These are phyloP conservation scores for Blastobotrys attinorum DNA, from an alignment of 805 yeast species.

Conservation along the genomic window DNA sequence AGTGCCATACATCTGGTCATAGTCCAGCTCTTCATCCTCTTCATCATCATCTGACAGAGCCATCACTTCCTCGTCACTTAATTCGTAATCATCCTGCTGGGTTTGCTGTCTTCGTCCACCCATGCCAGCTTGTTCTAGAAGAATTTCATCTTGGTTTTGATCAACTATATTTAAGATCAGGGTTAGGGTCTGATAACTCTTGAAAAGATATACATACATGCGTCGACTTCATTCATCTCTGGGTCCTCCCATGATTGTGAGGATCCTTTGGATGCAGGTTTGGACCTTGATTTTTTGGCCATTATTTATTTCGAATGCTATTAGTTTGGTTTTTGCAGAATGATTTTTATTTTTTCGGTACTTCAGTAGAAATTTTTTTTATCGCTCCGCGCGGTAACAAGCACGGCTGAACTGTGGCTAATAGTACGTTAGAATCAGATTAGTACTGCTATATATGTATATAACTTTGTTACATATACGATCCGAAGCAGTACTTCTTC, in stretches of 20 bases:
- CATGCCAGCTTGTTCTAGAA: slow-evolving; percentile 18
- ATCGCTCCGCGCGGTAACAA: no score
- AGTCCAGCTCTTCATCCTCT: slow-evolving; percentile 44
- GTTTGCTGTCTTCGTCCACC: neutral
- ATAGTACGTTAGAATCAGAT: no score
- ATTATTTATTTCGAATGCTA: slow-evolving; percentile 5
- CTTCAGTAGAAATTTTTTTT: no score
- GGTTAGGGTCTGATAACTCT: neutral
- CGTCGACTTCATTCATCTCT: slow-evolving; percentile 27
- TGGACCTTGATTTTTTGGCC: slow-evolving; percentile 10
- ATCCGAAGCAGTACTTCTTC: no score
- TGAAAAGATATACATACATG: slow-evolving; percentile 14
- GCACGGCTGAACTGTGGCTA: no score
- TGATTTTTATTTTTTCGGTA: no score
- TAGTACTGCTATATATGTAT: no score
- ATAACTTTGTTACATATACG: no score
- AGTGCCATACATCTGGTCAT: slow-evolving; percentile 26
- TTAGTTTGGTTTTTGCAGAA: no score
- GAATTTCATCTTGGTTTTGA: slow-evolving; percentile 25
- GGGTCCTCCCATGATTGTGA: slow-evolving; percentile 18
- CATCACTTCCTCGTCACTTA: slow-evolving; percentile 53
- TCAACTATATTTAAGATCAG: slow-evolving; percentile 18
- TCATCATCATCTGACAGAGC: slow-evolving; percentile 33
- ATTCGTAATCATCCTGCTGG: slow-evolving; percentile 25
- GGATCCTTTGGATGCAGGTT: neutral